Conservation (phyloP, 2,329 filamentous ascomycete genomes). For the Talaromyces rugulosus region DNA sequence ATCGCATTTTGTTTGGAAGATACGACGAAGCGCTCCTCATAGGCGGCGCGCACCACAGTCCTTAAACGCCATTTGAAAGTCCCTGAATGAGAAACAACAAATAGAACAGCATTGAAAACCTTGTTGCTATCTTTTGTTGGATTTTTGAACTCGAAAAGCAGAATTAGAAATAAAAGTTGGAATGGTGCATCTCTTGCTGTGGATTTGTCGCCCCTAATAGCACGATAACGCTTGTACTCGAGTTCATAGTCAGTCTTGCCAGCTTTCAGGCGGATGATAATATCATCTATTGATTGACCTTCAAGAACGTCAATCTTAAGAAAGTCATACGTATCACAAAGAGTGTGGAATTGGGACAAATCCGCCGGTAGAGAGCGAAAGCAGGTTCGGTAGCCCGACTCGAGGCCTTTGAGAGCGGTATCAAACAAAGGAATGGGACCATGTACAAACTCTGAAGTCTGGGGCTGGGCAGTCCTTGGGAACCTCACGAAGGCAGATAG, state of each 20-base stretch:
- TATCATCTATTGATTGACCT: not conserved
- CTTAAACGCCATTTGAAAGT: conserved; percentile 24
- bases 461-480: not conserved
- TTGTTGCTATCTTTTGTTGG: conserved; percentile 18
- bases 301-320: not conserved
- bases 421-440: conserved; percentile 2
- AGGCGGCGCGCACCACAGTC: conserved; percentile 18
- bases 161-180: conserved; percentile 20
- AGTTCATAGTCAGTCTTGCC: not conserved
- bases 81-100: conserved; percentile 20
- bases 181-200: conserved; percentile 23
- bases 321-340: not conserved
- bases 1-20: conserved; percentile 21
- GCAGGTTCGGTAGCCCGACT: conserved; percentile 1
- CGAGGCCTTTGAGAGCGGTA: conserved; percentile 1
- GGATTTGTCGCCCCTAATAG: conserved; percentile 5
- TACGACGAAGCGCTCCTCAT: conserved; percentile 21
- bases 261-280: not conserved
- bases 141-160: conserved; percentile 16
- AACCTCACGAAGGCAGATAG: conserved; percentile 2
- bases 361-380: not conserved
- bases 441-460: not conserved
- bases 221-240: not conserved
- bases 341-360: not conserved
- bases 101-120: conserved; percentile 21